phyloP scores from a whole-genome alignment of 139 green algal species.

The Desmodesmus armatus region DNA sequence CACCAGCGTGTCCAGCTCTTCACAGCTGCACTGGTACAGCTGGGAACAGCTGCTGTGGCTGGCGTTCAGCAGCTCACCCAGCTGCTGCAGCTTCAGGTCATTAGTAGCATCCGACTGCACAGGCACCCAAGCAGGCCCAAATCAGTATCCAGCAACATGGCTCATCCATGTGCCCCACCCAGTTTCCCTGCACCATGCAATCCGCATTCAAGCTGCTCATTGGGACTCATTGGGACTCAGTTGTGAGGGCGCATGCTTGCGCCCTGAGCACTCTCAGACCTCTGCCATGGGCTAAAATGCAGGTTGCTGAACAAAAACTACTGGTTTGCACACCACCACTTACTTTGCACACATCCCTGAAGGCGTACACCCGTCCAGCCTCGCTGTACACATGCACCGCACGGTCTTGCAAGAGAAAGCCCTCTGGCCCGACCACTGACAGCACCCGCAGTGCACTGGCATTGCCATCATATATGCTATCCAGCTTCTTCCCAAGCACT shows the following conservation, averaged over 20 bases:
- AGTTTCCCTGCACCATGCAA: too few relatives aligned
- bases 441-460: conserved; percentile 62
- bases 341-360: conserved; percentile 75
- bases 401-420: conserved; percentile 79
- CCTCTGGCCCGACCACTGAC: conserved; percentile 52
- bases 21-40: conserved; percentile 93
- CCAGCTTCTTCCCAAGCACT: conserved; percentile 64
- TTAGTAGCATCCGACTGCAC: conserved; percentile 11
- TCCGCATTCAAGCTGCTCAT: too few relatives aligned
- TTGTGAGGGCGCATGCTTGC: too few relatives aligned
- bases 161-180: too few relatives aligned
- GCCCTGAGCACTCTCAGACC: too few relatives aligned
- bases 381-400: conserved; percentile 89
- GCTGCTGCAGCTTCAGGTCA: conserved; percentile 62
- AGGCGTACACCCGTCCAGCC: conserved; percentile 80
- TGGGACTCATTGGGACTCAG: too few relatives aligned
- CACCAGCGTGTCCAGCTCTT: conserved; percentile 92
- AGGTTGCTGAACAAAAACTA: too few relatives aligned
- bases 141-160: too few relatives aligned
- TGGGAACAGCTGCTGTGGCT: conserved; percentile 86
- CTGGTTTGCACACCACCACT: too few relatives aligned
- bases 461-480: conserved; percentile 67
- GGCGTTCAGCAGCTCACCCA: conserved; percentile 90
- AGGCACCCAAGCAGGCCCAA: too few relatives aligned
- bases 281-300: too few relatives aligned